A percentile compares a stretch with the other conserved stretches of the same genome.
phyloP scores from a whole-genome alignment of 1,284 basidiomycete genomes.

The Irpex sp. region DNA sequence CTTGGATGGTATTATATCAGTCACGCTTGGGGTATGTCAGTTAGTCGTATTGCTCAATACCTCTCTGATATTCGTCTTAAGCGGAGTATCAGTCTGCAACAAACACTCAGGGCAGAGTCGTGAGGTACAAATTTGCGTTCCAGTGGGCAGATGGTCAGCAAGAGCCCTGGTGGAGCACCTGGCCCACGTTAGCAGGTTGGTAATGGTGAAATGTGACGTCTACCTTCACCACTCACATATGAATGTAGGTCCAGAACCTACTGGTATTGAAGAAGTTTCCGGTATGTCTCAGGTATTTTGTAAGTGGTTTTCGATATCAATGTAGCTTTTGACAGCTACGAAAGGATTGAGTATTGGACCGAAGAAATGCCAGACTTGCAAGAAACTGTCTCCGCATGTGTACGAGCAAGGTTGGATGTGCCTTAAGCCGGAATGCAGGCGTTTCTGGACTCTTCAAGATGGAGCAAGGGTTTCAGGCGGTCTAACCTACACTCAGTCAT shows the following conservation, averaged over 20 bases:
- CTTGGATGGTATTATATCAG: slow-evolving; percentile 71
- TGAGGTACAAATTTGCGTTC: slow-evolving; percentile 77
- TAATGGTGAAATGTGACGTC: not conserved
- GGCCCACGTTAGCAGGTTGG: not conserved
- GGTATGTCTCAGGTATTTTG: no score
- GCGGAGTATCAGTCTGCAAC: slow-evolving; percentile 58
- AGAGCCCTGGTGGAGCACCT: slow-evolving; percentile 48
- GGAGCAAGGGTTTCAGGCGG: slow-evolving; percentile 27
- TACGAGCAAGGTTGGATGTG: slow-evolving; percentile 61
- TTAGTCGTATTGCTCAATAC: not conserved
- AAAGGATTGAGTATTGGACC: no score
- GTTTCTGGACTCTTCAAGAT: slow-evolving; percentile 47
- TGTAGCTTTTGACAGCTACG: no score
- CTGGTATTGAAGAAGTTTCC: no score
- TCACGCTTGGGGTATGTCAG: slow-evolving; percentile 64
- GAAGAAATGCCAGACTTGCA: slow-evolving; percentile 14
- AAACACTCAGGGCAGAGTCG: slow-evolving; percentile 45
- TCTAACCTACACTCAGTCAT: slow-evolving; percentile 44
- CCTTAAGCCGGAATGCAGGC: slow-evolving; percentile 48
- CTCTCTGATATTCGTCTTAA: slow-evolving; percentile 24
- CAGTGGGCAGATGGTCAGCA: slow-evolving; percentile 75
- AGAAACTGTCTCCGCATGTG: slow-evolving; percentile 42
- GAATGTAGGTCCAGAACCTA: not conserved
- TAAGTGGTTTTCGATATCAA: no score
- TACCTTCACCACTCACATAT: not conserved